Evolutionary conservation across 2,329 filamentous ascomycete genomes (phyloP), one percentile per base, ranked within the genome.

Genomic region (Colletotrichum trifolii): DNA sequence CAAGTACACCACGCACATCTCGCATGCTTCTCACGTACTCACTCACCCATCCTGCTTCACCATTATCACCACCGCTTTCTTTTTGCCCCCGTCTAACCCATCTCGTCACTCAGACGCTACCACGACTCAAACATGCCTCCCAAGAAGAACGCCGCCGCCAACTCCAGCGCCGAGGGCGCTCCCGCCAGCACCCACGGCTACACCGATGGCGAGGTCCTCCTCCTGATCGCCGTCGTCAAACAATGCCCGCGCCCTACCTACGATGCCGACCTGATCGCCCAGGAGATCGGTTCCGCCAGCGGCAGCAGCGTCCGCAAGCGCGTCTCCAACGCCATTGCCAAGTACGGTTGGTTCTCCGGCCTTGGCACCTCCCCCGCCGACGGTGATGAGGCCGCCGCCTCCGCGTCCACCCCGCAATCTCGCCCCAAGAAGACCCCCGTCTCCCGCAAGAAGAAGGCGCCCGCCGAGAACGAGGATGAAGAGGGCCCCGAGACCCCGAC

Each of bases 371-470:
- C 40, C 39, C 5, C 40, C 2, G 42, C 42, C 42, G 42, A 43
- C 13, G 42, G 42, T 13, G 11, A 13, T 8, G 46, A 34, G 25
- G 9, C 12, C 46, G 50, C 36, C 11, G 33, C 36, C 4, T 3
- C 12, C 25, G 33, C 8, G 25, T 8, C 7, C 10, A 13, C 40
- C 40, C 10, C 42, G 2, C 12, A 17, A 13, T 39, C 56, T 7
- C 49, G 56, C 8, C 48, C 50, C 46, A 65, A 52, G 43, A 65
- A 65, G 39, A 17, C 40, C 4, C 39, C 57, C 35, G 54, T 2
- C 25, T 48, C 58, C 34, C 63, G 57, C 47, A 66, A 63, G 53
- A 66, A 66, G 47, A 66, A 63, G 53, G 35, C 47, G 6, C 50
- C 53, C 25, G 40, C 33, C 7, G 47, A 57, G 10, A 47, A 47